phyloP scores from a whole-genome alignment of 2,329 filamentous ascomycete species.

The Fusarium coffeatum region DNA sequence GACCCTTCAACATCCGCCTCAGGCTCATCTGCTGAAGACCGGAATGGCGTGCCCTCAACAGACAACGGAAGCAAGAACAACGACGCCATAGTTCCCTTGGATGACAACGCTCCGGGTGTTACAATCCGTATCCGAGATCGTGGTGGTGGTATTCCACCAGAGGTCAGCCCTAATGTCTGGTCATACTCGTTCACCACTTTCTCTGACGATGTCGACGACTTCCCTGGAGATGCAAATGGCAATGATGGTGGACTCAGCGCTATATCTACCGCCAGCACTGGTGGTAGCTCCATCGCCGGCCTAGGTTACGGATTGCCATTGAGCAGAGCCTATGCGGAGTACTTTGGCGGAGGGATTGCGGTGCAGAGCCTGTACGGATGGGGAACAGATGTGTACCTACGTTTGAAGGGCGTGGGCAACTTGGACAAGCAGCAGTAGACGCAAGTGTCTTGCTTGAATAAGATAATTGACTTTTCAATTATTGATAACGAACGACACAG shows the following conservation, averaged over 20 bases:
- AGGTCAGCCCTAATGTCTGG: constrained; percentile 89
- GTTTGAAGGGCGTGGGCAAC: constrained; percentile 71
- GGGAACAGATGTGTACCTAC: constrained; percentile 79
- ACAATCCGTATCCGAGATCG: constrained; percentile 95
- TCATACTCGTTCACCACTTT: constrained; percentile 98
- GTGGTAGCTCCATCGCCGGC: constrained; percentile 87
- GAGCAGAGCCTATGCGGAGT: constrained; percentile 94
- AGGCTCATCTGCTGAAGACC: constrained; percentile 44
- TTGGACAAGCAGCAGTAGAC: constrained; percentile 52
- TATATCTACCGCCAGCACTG: constrained; percentile 77
- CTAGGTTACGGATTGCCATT: constrained; percentile 92
- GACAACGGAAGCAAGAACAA: constrained; percentile 55
- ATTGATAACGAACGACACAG: not conserved
- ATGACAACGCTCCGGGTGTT: constrained; percentile 80
- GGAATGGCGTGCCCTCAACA: constrained; percentile 10
- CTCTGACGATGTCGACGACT: constrained; percentile 65
- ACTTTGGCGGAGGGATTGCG: constrained; percentile 94
- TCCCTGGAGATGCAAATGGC: constrained; percentile 55
- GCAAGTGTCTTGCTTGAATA: not conserved
- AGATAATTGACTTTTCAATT: not conserved
- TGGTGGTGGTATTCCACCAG: constrained; percentile 91
- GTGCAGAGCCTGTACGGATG: constrained; percentile 97
- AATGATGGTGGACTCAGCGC: constrained; percentile 75
- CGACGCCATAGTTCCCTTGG: constrained; percentile 66
- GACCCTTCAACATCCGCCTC: constrained; percentile 37